These are phyloP conservation scores for Ceriops decandra DNA, from an alignment of 345 rosid species.

Conservation along the genomic window DNA sequence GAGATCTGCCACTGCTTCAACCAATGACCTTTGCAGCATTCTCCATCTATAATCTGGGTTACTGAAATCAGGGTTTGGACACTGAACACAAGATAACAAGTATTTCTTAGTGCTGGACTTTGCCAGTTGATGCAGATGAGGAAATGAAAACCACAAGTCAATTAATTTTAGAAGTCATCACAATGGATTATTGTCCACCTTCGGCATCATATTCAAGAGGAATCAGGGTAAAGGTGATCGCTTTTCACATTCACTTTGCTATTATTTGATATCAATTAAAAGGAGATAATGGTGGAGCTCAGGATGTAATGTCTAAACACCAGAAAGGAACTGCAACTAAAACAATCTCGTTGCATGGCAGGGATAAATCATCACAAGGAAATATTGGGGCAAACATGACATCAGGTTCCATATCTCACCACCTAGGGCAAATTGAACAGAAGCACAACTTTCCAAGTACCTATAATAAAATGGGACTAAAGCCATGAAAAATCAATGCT, in stretches of 20 bases:
- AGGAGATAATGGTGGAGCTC: no score
- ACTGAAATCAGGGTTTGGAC: slow-evolving; percentile 74
- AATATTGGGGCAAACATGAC: no score
- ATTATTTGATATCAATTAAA: no score
- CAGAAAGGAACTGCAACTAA: no score
- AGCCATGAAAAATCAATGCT: not conserved
- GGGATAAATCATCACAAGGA: no score
- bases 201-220: not conserved
- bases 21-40: slow-evolving; percentile 56
- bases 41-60: slow-evolving; percentile 61
- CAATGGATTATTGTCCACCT: not conserved
- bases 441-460: no score
- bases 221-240: not conserved
- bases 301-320: no score
- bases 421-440: no score
- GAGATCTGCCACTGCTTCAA: slow-evolving; percentile 58
- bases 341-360: no score
- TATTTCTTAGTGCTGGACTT: not conserved
- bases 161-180: not conserved
- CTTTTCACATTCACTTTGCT: not conserved
- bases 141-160: slow-evolving; percentile 4
- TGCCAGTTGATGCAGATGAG: not conserved
- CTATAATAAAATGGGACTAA: no score
- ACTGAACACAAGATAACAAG: slow-evolving; percentile 28
- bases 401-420: no score